Percentiles rank a stretch among this genome's conserved stretches.
Evolutionary conservation across 345 rosid species (phyloP).

Genomic region (Rhodomyrtus tomentosa): DNA sequence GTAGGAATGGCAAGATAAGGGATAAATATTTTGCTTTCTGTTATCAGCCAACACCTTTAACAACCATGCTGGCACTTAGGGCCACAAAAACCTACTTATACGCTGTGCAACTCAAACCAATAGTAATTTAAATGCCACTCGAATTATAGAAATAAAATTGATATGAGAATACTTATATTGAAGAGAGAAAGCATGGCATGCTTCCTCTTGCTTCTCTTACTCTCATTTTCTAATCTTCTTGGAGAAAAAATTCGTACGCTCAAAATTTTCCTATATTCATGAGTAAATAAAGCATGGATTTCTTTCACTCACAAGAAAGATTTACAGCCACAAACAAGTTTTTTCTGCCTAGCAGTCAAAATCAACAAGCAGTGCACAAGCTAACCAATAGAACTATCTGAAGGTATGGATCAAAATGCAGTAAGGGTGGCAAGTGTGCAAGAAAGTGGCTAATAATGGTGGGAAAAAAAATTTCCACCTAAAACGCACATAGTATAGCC

Average conservation of each 20-base stretch:
- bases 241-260: not conserved
- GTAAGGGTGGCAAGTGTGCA: not conserved
- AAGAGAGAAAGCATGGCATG: not conserved
- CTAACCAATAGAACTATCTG: not conserved
- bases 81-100: not conserved
- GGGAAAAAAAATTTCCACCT: not conserved
- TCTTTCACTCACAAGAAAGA: not conserved
- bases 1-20: not conserved
- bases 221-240: not conserved
- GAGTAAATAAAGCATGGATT: not conserved
- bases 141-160: not conserved
- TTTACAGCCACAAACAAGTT: not conserved
- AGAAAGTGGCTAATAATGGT: not conserved
- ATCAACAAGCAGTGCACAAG: not conserved
- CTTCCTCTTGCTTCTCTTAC: not conserved
- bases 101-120: not conserved
- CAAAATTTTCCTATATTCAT: not conserved
- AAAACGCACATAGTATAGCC: not conserved
- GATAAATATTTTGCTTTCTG: not conserved
- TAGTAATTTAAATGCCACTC: not conserved
- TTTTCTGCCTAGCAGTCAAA: not conserved
- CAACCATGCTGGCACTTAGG: not conserved
- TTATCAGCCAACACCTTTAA: not conserved
- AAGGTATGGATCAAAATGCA: not conserved
- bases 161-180: not conserved